Base-by-base conservation (phyloP, 768 basidiomycete genomes). In the Tricholoma sp. region DNA sequence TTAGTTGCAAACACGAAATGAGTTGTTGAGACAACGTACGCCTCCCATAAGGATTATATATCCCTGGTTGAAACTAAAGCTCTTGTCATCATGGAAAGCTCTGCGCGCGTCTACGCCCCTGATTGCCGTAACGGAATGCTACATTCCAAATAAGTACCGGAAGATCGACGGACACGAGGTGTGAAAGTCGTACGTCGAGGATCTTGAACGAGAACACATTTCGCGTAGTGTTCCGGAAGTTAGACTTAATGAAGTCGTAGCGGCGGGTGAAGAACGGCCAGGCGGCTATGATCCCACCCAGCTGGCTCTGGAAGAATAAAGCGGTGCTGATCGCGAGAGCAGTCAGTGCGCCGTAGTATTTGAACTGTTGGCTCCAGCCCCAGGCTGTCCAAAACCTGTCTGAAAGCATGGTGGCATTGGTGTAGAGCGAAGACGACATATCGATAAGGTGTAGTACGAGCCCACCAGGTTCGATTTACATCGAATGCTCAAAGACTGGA, bases 11-110 rank as follows among this genome's bases (percentile, higher is more conserved):
- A 27, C 35, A 11, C 12, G 24, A 12, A 22, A 4, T 32, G 14
- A 3, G 4, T 19, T 21, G 19, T 29, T 29, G 47, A 49, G 47
- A 49, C 16, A 19, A 12, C 69, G 46, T 43, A 71, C 69, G 32
- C 64, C 66, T 9, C 71, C 72, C 61, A 71, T 66, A 1, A 74
- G 65, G 19, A 76, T 68, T 32, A 65, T 67, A 50, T 74, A 75
- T 1, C 74, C 74, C 55, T 73, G 71, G 18, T 54, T 57, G 32
- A 72, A 66, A 41, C 66, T 60, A 11, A 75, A 59, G 37, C 55
- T 61, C 51, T 66, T 69, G 16, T 64, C 60, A n/a, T 69, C 65
- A 53, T 72, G 73, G 55, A 73, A 75, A 0, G 53, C 55, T 49
- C 69, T 70, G 0, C 72, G 62, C 5, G 68, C 71, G 35, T 67